Evolutionary conservation across 257 asterid genomes (phyloP), one percentile per base, ranked within the genome.

Genomic region (Capsicum baccatum): DNA sequence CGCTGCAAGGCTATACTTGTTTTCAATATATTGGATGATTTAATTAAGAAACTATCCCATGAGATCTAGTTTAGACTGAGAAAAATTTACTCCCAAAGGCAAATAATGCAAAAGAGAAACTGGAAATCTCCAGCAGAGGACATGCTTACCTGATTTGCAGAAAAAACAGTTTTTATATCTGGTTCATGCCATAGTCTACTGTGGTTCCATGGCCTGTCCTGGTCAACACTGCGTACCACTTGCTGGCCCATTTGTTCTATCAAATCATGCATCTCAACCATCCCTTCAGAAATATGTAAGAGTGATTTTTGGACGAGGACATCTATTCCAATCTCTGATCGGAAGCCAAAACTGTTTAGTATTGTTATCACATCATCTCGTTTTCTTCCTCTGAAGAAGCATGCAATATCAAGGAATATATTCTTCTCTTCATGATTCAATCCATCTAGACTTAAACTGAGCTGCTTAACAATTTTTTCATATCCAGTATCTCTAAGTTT

Each of bases 261-360:
- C 48, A 44, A 44, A 44, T 44, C 48, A 44, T 44, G 48, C 48
- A 44, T 44, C 48, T 44, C 48, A 44, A 44, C 48, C 48, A 44
- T 14, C 17, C 66, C 83, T 19, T 79, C 63, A 26, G 62, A 56
- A 56, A 79, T 8, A 79, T 17, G 8, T 10, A 79, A 1, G 3
- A 79, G 66, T 47, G 50, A 79, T 79, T 79, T 79, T 7, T 79
- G 11, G 4, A n/a, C 6, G 17, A 79, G 83, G 9, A 79, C 19
- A 6, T 35, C 8, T 6, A 26, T 55, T 52, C 83, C 83, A 15
- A 55, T 79, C 6, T 19, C 50, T 33, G 83, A 56, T 21, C 33
- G 37, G 66, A 55, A 79, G 50, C 60, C 44, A 57, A 79, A 79
- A 14, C 67, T 79, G 17, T 79, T 35, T 6, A 79, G 48, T 6